Conservation (phyloP, 345 rosid genomes). For the Sisymbrium irio region DNA sequence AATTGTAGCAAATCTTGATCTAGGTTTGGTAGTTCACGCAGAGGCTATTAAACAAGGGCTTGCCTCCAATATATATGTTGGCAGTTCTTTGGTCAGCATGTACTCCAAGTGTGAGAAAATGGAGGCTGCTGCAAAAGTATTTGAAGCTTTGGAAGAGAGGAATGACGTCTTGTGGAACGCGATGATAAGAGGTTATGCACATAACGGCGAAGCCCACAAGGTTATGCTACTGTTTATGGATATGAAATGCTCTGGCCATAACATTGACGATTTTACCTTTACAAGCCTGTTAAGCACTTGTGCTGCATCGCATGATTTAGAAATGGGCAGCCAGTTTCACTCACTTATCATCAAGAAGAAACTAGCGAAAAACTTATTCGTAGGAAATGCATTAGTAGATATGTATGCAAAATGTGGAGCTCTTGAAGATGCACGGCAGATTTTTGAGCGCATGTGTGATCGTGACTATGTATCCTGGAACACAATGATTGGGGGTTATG, state of each 20-base stretch:
- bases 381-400: constrained; percentile 86
- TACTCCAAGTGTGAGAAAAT: constrained; percentile 71
- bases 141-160: constrained; percentile 62
- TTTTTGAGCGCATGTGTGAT: constrained; percentile 58
- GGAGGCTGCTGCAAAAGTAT: constrained; percentile 65
- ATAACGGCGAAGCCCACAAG: constrained; percentile 56
- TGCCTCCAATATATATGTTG: constrained; percentile 70
- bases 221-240: constrained; percentile 56
- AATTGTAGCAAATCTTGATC: constrained; percentile 49
- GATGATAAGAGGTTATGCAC: constrained; percentile 77
- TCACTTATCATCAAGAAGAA: constrained; percentile 58
- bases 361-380: constrained; percentile 57
- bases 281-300: constrained; percentile 85
- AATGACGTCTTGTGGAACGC: constrained; percentile 87
- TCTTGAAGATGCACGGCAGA: constrained; percentile 61
- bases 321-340: constrained; percentile 74
- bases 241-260: constrained; percentile 59
- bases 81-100: constrained; percentile 84
- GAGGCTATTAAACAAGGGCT: constrained; percentile 90
- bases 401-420: constrained; percentile 91
- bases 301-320: constrained; percentile 57
- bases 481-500: constrained; percentile 87
- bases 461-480: constrained; percentile 83
- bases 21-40: constrained; percentile 75
- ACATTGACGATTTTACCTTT: constrained; percentile 80